Base-by-base conservation (phyloP, 495 filamentous ascomycete species). In the Aspergillus nanangensis region DNA sequence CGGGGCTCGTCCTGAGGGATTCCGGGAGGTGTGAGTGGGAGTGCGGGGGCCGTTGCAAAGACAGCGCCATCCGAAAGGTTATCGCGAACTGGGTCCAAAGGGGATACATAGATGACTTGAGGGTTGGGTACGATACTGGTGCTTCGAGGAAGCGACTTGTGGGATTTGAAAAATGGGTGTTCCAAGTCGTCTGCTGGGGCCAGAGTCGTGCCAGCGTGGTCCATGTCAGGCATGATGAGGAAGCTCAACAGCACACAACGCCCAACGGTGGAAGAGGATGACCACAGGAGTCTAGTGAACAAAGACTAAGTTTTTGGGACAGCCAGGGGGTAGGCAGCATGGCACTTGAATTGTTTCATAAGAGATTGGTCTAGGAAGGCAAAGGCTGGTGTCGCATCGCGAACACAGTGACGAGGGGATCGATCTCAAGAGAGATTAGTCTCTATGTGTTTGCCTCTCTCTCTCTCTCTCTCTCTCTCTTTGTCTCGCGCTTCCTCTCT, bases 121-220 rank as follows among this genome's bases (percentile, higher is more conserved):
- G 53, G 37, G 35, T 48, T 57, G 33, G 54, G 52, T 23, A 53
- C 44, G 24, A 55, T 41, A 50, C 65, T 49, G 50, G 58, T 53
- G 45, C 55, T 63, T 48, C 67, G 61, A 25, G 70, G 72, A 22
- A 76, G 65, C 17, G 63, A 41, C 55, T 75, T 75, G 61, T 75
- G 74, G 48, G 70, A 60, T 62, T 61, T 74, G 48, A 72, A 52
- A 29, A 66, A 61, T 24, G 65, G 57, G 34, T 57, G 62, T 23
- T 63, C 58, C 8, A 47, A 44, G 45, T 52, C 41, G 37, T 46
- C 59, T 48, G 57, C 48, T 42, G 60, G 57, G 56, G 58, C 65
- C 58, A 55, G 56, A 55, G 58, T 56, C 21, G 63, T 44, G 53
- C 48, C 55, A 55, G 48, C 56, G 54, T 61, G 41, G 42, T 61